Evolutionary conservation across 257 asterid species (phyloP), one percentile per base, ranked within the genome.

Genomic region (Echites panduratus): DNA sequence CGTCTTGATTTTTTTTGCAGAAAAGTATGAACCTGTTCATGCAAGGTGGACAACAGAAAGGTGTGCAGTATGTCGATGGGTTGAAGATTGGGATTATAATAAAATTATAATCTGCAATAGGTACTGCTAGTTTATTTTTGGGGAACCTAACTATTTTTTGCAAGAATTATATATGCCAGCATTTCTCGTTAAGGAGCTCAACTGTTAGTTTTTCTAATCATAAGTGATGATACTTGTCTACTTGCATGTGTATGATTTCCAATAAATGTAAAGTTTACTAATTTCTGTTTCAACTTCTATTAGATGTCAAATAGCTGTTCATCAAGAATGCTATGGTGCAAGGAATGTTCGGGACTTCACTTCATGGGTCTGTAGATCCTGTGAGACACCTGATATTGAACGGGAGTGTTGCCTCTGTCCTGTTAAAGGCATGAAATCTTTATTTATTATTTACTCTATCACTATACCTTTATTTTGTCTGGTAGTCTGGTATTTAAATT

Each of bases 61-160:
- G 79, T 95, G 99, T 84, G 99, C 99, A n/a, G 98, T 95, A 24
- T 95, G 99, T 82, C 89, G 99, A 77, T 95, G 99, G 99, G 94
- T 95, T 27, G 98, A 95, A 87, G 99, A 95, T 84, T 95, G 99
- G 99, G 99, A 95, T 79, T 90, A 86, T 88, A 95, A 95, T 87
- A 95, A 95, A 85, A 95, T 95, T 68, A 92, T 85, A 27, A 78
- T 85, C 75, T 85, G 89, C 82, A 82, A 66, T 41, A 80, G 86
- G 86, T 82, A 68, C 17, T 63, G 72, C 40, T 52, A 52, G 20
- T 67, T 61, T 29, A 48, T 67, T 75, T 40, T 6, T 48, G 53
- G 13, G 59, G 27, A 72, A 63, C 32, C 44, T 74, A 49, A 53
- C 29, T 47, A 27, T 35, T 44, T 26, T 4, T 43, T 19, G 26